Evolutionary conservation across 176 grass and related monocot species (phyloP).

Genomic region (Guadua angustifolia): DNA sequence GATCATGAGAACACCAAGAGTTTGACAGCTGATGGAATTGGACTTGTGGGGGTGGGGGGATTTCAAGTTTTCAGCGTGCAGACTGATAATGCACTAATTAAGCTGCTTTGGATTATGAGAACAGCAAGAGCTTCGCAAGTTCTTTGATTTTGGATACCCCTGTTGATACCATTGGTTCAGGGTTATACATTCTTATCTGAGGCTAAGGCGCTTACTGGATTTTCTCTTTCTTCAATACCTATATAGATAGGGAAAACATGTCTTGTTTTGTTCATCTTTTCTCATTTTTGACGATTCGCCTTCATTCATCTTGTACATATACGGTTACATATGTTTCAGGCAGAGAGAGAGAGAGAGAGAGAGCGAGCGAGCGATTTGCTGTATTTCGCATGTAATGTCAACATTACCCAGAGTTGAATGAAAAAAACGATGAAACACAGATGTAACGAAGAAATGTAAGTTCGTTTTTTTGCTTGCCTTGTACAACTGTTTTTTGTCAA

Average conservation of each 20-base stretch:
- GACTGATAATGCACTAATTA: conserved; percentile 55
- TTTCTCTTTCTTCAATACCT: conserved; percentile 9
- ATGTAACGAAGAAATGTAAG: conserved; percentile 37
- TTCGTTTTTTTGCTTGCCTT: background rate
- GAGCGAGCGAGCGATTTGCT: conserved; percentile 16
- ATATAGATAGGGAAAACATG: background rate
- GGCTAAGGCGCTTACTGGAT: background rate
- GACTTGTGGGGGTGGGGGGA: conserved; percentile 22
- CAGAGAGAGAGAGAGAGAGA: too few relatives aligned
- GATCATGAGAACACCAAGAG: conserved; percentile 69
- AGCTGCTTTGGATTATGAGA: conserved; percentile 66
- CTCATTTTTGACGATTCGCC: conserved; percentile 6
- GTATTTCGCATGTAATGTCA: conserved; percentile 30
- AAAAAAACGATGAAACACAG: conserved; percentile 14
- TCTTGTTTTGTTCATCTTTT: conserved; percentile 10
- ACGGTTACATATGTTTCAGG: conserved; percentile 38
- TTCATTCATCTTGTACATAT: conserved; percentile 39
- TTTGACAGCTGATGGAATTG: conserved; percentile 39
- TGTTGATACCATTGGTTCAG: background rate
- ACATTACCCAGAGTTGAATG: conserved; percentile 41
- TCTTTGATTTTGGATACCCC: conserved; percentile 26
- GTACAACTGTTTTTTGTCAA: background rate
- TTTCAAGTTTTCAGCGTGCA: conserved; percentile 37
- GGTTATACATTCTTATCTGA: background rate
- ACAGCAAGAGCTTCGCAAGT: conserved; percentile 36